Evolutionary conservation across 1,284 basidiomycete genomes (phyloP).

Genomic region (Schizophyllum amplum): DNA sequence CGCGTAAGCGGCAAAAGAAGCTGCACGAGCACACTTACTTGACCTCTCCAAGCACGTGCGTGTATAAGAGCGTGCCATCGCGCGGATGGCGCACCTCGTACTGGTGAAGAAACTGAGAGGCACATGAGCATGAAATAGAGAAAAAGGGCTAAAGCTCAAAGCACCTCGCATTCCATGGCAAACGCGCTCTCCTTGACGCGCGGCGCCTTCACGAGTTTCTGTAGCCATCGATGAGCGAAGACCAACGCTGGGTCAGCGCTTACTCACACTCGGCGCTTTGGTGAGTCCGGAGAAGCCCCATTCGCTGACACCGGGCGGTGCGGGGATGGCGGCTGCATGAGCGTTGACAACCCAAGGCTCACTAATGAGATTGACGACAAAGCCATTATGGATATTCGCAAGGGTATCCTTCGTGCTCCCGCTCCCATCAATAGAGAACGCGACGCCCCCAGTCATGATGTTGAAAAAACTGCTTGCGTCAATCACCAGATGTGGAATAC

Average conservation of each 20-base stretch:
- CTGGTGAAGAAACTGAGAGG: constrained; percentile 31
- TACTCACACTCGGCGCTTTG: constrained; percentile 40
- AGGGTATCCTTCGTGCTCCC: constrained; percentile 44
- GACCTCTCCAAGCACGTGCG: constrained; percentile 49
- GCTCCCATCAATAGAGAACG: constrained; percentile 45
- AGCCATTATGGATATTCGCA: constrained; percentile 51
- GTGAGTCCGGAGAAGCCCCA: constrained; percentile 64
- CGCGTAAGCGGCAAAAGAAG: background rate
- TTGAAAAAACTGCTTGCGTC: constrained; percentile 12
- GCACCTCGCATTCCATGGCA: constrained; percentile 60
- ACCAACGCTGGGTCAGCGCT: background rate
- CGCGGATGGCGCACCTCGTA: constrained; percentile 35
- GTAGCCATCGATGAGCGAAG: constrained; percentile 1
- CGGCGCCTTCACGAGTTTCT: constrained; percentile 50
- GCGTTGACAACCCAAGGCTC: constrained; percentile 62
- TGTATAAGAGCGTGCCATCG: constrained; percentile 25
- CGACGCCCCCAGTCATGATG: constrained; percentile 45
- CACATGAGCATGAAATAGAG: background rate
- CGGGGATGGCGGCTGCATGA: constrained; percentile 51
- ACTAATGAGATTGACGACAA: constrained; percentile 66
- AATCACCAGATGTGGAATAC: background rate
- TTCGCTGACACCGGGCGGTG: constrained; percentile 52
- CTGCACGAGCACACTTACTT: constrained; percentile 24
- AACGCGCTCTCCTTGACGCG: constrained; percentile 67
- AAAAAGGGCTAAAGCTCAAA: background rate